Percentiles rank a stretch among this genome's conserved stretches.
phyloP scores from a whole-genome alignment of 768 basidiomycete genomes.

The Termitomyces sp. region DNA sequence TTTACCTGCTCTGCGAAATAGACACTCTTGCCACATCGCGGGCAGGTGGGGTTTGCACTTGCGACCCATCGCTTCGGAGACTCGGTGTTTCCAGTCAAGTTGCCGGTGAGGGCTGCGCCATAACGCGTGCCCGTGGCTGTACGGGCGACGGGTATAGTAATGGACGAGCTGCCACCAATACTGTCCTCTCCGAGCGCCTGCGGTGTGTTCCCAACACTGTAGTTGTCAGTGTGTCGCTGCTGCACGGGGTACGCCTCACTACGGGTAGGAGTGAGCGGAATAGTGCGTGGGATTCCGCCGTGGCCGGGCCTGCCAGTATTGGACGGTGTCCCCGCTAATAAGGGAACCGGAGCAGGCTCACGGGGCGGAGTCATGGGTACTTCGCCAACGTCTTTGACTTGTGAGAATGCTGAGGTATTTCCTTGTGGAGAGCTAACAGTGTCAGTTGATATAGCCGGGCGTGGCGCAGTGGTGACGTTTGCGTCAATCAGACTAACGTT shows the following conservation, averaged over 20 bases:
- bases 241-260: slow-evolving; percentile 9
- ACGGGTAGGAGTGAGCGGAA: slow-evolving; percentile 42
- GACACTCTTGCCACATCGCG: slow-evolving; percentile 69
- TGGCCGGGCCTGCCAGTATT: slow-evolving; percentile 45
- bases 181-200: not conserved
- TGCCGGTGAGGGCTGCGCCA: slow-evolving; percentile 48
- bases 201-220: slow-evolving; percentile 17
- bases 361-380: slow-evolving; percentile 1
- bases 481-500: slow-evolving; percentile 1
- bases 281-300: slow-evolving; percentile 51
- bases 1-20: slow-evolving; percentile 83
- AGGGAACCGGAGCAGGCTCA: not conserved
- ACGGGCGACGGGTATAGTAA: slow-evolving; percentile 24
- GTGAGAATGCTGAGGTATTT: not conserved
- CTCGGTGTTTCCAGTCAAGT: slow-evolving; percentile 33
- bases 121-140: slow-evolving; percentile 65
- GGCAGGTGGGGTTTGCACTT: slow-evolving; percentile 57
- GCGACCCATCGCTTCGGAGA: slow-evolving; percentile 47
- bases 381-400: not conserved
- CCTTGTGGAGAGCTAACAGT: not conserved
- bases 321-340: slow-evolving; percentile 23
- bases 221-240: slow-evolving; percentile 16
- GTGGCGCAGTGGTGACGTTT: slow-evolving; percentile 1
- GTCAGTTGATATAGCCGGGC: slow-evolving; percentile 27
- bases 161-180: slow-evolving; percentile 7